These are phyloP conservation scores for Hericium rajendrae DNA, from an alignment of 768 basidiomycete genomes.

Conservation along the genomic window DNA sequence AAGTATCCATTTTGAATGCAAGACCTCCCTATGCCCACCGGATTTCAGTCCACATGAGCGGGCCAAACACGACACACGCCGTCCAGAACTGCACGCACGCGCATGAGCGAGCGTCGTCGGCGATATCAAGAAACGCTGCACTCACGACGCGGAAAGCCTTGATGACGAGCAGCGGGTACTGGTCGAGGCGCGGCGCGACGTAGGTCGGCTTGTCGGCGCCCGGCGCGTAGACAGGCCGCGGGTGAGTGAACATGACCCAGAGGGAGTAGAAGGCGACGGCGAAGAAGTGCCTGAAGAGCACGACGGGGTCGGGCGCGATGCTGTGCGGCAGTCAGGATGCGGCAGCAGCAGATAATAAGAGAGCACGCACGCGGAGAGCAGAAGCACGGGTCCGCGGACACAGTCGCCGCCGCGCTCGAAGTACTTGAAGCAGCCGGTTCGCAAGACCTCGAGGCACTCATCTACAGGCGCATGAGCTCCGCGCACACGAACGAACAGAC, in stretches of 20 bases:
- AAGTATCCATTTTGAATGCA: background rate
- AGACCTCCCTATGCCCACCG: constrained; percentile 35
- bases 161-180: constrained; percentile 61
- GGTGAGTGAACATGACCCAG: constrained; percentile 76
- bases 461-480: constrained; percentile 27
- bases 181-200: constrained; percentile 35
- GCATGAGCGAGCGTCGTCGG: too few relatives aligned
- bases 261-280: constrained; percentile 91
- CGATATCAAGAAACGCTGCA: background rate
- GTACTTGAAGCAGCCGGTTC: constrained; percentile 92
- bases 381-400: constrained; percentile 77
- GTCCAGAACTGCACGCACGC: too few relatives aligned
- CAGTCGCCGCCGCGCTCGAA: constrained; percentile 91
- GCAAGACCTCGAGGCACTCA: constrained; percentile 50
- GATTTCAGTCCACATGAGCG: constrained; percentile 82
- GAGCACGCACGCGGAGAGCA: constrained; percentile 70
- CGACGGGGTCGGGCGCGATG: constrained; percentile 65
- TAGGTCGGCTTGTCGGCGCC: constrained; percentile 29
- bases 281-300: constrained; percentile 91
- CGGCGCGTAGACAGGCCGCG: constrained; percentile 27
- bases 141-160: constrained; percentile 60
- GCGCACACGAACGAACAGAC: background rate
- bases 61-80: constrained; percentile 83
- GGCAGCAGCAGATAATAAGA: background rate
- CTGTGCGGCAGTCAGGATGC: constrained; percentile 28